Evolutionary conservation across 2,329 filamentous ascomycete genomes (phyloP).

Genomic region (Fusarium anguioides): DNA sequence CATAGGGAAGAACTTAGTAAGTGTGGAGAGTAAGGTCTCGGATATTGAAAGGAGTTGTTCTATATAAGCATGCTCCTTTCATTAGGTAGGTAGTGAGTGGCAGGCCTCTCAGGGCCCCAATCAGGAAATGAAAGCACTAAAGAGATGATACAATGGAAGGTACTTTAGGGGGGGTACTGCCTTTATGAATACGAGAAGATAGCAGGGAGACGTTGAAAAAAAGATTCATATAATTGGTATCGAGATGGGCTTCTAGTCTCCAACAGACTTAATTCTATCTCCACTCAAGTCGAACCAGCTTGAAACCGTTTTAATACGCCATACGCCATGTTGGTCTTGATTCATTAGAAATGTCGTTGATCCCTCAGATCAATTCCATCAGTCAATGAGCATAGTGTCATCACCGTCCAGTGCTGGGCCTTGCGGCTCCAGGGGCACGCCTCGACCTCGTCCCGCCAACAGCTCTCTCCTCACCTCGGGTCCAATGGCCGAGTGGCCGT

Average conservation of each 20-base stretch:
- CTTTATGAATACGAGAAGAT: neutral
- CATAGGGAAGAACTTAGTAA: neutral
- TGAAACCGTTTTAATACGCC: constrained; percentile 42
- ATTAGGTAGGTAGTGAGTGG: neutral
- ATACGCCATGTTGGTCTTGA: constrained; percentile 40
- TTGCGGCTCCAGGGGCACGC: constrained; percentile 71
- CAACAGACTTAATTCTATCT: constrained; percentile 37
- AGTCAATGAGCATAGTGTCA: constrained; percentile 88
- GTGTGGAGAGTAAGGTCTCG: neutral
- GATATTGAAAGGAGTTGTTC: neutral
- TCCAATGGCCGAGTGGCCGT: constrained; percentile 88
- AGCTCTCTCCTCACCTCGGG: constrained; percentile 92
- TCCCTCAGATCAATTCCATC: constrained; percentile 33
- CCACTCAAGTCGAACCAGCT: constrained; percentile 40
- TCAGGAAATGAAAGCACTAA: neutral
- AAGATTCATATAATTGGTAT: constrained; percentile 41
- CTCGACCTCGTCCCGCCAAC: constrained; percentile 86
- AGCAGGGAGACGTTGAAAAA: neutral
- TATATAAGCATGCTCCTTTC: neutral
- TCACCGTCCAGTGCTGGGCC: constrained; percentile 74
- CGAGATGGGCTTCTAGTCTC: constrained; percentile 34
- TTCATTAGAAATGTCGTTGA: constrained; percentile 40
- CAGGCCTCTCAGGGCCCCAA: neutral
- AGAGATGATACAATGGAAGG: neutral
- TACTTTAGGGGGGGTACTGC: neutral